These are phyloP conservation scores for Mycena maculata DNA, from an alignment of 768 basidiomycete genomes.

Conservation along the genomic window DNA sequence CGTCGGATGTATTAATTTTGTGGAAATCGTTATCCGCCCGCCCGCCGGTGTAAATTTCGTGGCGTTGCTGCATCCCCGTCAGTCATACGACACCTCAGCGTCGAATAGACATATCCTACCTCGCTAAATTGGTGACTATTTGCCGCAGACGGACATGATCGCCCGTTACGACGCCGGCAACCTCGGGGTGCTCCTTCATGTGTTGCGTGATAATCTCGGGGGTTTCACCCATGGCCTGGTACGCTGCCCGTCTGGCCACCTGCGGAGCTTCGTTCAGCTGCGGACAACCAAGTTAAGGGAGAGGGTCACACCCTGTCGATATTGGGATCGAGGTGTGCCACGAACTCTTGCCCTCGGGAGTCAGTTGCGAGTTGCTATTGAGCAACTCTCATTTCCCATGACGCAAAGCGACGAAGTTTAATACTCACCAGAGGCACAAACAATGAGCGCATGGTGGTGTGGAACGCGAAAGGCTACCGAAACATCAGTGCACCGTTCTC, in stretches of 20 bases:
- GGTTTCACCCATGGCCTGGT: slow-evolving; percentile 67
- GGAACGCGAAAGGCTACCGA: slow-evolving; percentile 76
- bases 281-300: background rate
- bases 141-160: slow-evolving; percentile 87
- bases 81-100: slow-evolving; percentile 2
- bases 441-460: slow-evolving; percentile 80
- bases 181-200: slow-evolving; percentile 58
- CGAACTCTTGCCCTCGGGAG: slow-evolving; percentile 73
- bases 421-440: slow-evolving; percentile 64
- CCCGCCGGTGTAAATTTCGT: slow-evolving; percentile 84
- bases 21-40: slow-evolving; percentile 74
- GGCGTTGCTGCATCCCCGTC: slow-evolving; percentile 65
- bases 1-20: slow-evolving; percentile 60
- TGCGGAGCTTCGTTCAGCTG: slow-evolving; percentile 38
- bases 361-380: slow-evolving; percentile 66
- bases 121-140: slow-evolving; percentile 86
- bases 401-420: background rate
- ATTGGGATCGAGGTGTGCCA: slow-evolving; percentile 72
- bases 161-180: slow-evolving; percentile 80
- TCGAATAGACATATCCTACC: slow-evolving; percentile 51
- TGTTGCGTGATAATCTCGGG: slow-evolving; percentile 53
- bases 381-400: background rate
- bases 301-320: slow-evolving; percentile 76
- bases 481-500: background rate
- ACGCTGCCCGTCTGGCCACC: slow-evolving; percentile 70